Percentiles rank a stretch among this genome's conserved stretches.
phyloP scores from a whole-genome alignment of 345 rosid species.

The Arabidopsis thaliana region TAIR10.1 NC_003071.7:17458001-17458500 shows the following conservation, averaged over 20 bases:
- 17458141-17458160: slow-evolving; percentile 66
- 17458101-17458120: slow-evolving; percentile 84
- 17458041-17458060: slow-evolving; percentile 90
- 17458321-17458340: slow-evolving; percentile 77
- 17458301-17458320: slow-evolving; percentile 72
- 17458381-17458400: slow-evolving; percentile 59
- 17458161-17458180: slow-evolving; percentile 71
- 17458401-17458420: slow-evolving; percentile 52
- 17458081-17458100: slow-evolving; percentile 88
- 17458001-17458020: slow-evolving; percentile 16
- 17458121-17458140: slow-evolving; percentile 54
- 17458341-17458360: slow-evolving; percentile 43
- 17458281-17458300: slow-evolving; percentile 72
- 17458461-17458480: slow-evolving; percentile 90
- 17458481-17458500: slow-evolving; percentile 80
- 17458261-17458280: slow-evolving; percentile 69
- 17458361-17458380: slow-evolving; percentile 42
- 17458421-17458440: slow-evolving; percentile 62
- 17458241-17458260: slow-evolving; percentile 63
- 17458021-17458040: slow-evolving; percentile 77
- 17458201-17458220: slow-evolving; percentile 82
- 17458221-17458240: slow-evolving; percentile 45
- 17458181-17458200: slow-evolving; percentile 62
- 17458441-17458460: slow-evolving; percentile 87
- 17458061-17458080: slow-evolving; percentile 85